A percentile compares a stretch with the other conserved stretches of the same genome.
phyloP scores from a whole-genome alignment of 352 stramenopile species.

The Globisporangium paroecandrum region DNA sequence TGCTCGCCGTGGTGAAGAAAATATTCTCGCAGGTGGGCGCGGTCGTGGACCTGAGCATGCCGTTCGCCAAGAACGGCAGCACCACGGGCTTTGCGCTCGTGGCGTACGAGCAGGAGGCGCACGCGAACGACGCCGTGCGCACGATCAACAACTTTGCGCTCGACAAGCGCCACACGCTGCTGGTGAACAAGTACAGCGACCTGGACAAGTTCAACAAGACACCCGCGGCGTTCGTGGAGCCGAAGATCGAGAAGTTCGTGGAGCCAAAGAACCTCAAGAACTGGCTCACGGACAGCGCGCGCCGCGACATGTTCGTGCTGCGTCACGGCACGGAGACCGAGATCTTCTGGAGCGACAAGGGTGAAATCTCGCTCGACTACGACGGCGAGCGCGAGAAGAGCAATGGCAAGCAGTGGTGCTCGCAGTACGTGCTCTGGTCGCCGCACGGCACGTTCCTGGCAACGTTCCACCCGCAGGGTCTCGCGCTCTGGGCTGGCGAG shows the following conservation, averaged over 20 bases:
- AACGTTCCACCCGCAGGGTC: slow-evolving; percentile 96
- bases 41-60: slow-evolving; percentile 81
- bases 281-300: slow-evolving; percentile 90
- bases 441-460: slow-evolving; percentile 96
- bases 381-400: slow-evolving; percentile 94
- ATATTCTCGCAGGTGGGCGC: slow-evolving; percentile 81
- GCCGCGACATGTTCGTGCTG: slow-evolving; percentile 94
- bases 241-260: slow-evolving; percentile 84
- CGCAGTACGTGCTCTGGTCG: slow-evolving; percentile 97
- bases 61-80: slow-evolving; percentile 46
- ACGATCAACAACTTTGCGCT: slow-evolving; percentile 89
- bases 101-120: slow-evolving; percentile 72
- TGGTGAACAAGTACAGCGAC: slow-evolving; percentile 91
- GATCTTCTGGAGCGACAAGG: slow-evolving; percentile 95
- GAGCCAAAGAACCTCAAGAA: slow-evolving; percentile 91
- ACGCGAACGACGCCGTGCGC: slow-evolving; percentile 74
- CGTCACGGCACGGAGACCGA: slow-evolving; percentile 95
- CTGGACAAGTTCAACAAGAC: slow-evolving; percentile 78
- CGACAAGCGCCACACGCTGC: slow-evolving; percentile 97
- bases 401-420: slow-evolving; percentile 96
- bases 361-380: slow-evolving; percentile 90
- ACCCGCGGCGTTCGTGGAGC: slow-evolving; percentile 69
- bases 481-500: slow-evolving; percentile 96
- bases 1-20: slow-evolving; percentile 83
- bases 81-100: slow-evolving; percentile 82